These are phyloP conservation scores for Dioscorea zingiberensis DNA, from an alignment of 106 monocot genomes.

Conservation along the genomic window DNA sequence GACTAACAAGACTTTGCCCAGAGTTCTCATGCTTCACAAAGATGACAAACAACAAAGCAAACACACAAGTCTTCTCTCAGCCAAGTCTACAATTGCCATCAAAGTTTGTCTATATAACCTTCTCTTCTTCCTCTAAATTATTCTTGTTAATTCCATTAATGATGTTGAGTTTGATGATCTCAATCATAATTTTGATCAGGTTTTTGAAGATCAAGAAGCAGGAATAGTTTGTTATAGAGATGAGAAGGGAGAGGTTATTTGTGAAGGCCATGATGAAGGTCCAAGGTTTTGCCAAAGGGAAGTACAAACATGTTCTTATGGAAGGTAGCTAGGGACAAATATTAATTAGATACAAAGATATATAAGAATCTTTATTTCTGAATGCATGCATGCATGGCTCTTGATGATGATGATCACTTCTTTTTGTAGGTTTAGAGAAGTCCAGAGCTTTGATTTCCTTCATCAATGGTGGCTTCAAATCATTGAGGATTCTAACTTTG, in stretches of 20 bases:
- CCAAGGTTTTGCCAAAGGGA: slow-evolving; percentile 20
- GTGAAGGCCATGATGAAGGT: slow-evolving; percentile 68
- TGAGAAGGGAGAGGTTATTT: slow-evolving; percentile 41
- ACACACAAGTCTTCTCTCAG: background rate
- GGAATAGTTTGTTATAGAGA: slow-evolving; percentile 52
- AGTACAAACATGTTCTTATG: background rate
- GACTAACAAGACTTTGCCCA: no score
- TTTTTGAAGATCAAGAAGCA: slow-evolving; percentile 32
- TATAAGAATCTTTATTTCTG: no score
- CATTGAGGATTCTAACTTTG: no score
- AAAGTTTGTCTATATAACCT: slow-evolving; percentile 9
- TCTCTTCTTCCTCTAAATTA: background rate
- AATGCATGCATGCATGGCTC: no score
- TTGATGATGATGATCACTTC: no score
- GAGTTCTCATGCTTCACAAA: no score
- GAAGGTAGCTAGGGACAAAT: slow-evolving; percentile 7
- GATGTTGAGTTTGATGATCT: no score
- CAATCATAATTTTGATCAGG: slow-evolving; percentile 19
- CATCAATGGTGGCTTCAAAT: no score
- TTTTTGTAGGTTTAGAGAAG: no score
- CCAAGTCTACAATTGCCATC: background rate
- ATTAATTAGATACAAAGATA: no score
- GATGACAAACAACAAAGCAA: no score
- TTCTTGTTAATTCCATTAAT: background rate
- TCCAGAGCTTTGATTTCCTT: no score